Conservation (phyloP, 495 filamentous ascomycete species). For the Haplographium delicatum region DNA sequence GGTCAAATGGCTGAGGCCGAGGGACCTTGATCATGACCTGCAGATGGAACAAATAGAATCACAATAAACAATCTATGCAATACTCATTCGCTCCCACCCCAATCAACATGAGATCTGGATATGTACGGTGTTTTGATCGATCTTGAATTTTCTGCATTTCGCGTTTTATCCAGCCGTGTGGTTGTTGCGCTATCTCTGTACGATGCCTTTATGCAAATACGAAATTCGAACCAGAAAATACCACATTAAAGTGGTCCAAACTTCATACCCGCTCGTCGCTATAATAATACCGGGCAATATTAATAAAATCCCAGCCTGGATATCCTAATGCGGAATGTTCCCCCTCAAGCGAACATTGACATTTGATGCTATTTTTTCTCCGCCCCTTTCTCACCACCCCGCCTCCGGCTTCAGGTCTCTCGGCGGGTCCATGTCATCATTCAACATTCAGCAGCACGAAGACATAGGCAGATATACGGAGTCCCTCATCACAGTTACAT, state of each 20-base stretch:
- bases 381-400: no score
- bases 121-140: slow-evolving; percentile 1
- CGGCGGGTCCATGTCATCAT: no score
- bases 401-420: no score
- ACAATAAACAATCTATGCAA: background rate
- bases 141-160: background rate
- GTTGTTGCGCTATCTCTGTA: background rate
- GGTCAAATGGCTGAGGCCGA: background rate
- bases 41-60: slow-evolving; percentile 2
- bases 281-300: no score
- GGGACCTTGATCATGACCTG: slow-evolving; percentile 2
- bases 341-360: no score
- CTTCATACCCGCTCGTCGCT: background rate
- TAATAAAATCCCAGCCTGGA: no score
- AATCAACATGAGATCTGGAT: slow-evolving; percentile 8
- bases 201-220: background rate
- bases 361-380: no score
- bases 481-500: no score
- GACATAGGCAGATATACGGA: no score
- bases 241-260: background rate
- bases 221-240: background rate
- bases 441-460: no score
- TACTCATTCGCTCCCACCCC: background rate
- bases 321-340: background rate
- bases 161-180: background rate